Percentiles rank a stretch among this genome's conserved stretches.
phyloP scores from a whole-genome alignment of 2,329 filamentous ascomycete species.

The Aspergillus fumigatiaffinis region DNA sequence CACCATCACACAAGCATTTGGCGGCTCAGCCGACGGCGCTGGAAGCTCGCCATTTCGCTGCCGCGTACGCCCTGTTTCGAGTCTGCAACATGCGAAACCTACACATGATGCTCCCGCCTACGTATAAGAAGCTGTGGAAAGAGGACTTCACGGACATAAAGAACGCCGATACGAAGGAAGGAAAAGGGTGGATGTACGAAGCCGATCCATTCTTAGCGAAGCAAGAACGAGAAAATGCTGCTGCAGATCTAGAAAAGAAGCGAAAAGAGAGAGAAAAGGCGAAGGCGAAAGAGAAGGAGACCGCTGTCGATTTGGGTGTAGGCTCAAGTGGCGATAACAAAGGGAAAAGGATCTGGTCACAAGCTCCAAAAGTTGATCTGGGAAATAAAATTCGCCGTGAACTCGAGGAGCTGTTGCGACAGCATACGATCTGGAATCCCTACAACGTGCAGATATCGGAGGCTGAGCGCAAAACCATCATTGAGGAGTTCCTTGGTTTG shows the following conservation, averaged over 20 bases:
- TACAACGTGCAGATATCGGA: conserved; percentile 64
- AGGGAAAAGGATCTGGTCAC: conserved; percentile 71
- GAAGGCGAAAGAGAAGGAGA: conserved; percentile 62
- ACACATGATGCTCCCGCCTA: conserved; percentile 88
- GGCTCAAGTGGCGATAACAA: conserved; percentile 33
- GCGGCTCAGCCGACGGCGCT: conserved; percentile 73
- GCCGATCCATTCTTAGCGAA: conserved; percentile 86
- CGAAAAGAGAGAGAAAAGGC: conserved; percentile 63
- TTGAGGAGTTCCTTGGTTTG: conserved; percentile 70
- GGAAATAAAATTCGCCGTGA: conserved; percentile 73
- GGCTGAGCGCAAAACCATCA: conserved; percentile 54
- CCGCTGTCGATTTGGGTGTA: conserved; percentile 54
- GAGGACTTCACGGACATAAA: conserved; percentile 79
- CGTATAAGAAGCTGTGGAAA: conserved; percentile 88
- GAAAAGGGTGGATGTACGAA: conserved; percentile 84
- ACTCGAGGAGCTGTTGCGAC: conserved; percentile 74
- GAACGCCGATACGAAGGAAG: conserved; percentile 71
- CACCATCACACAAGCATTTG: conserved; percentile 69
- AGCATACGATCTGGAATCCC: conserved; percentile 82
- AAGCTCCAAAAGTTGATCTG: conserved; percentile 89
- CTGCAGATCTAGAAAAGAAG: conserved; percentile 73
- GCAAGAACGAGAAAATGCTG: conserved; percentile 74
- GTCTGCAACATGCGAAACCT: conserved; percentile 95
- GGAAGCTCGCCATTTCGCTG: conserved; percentile 89
- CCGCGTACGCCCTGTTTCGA: conserved; percentile 84